Evolutionary conservation across 2,329 filamentous ascomycete genomes (phyloP), one percentile per base, ranked within the genome.

Genomic region (Penicillium sp.): DNA sequence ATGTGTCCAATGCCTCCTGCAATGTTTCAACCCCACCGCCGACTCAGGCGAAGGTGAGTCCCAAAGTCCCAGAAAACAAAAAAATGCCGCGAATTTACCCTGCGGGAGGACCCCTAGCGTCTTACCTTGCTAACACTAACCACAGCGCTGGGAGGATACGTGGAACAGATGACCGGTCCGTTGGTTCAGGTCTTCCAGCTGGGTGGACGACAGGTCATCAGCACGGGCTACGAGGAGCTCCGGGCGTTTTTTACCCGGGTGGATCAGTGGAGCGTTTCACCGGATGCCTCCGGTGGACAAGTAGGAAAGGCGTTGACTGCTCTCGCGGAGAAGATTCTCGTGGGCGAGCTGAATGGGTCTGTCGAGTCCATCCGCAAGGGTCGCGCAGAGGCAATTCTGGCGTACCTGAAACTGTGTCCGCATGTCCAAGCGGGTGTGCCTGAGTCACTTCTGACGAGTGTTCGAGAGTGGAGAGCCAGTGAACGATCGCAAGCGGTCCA

Each of bases 401-500:
- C 62, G 39, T 73, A 67, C 52, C 56, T 68, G 45, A 57, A 55
- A 25, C 43, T 68, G 18, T 25, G 42, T 18, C 33, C 31, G 28
- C 46, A 43, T 56, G 55, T 53, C 37, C 34, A 60, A 27, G 30
- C 25, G 31, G 52, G 29, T 14, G 52, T 54, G 51, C 52, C 54
- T 28, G 53, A 56, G n/a, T 34, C 19, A 3, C 45, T 69, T 40
- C 46, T 51, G 16, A 54, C 59, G 16, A 52, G 46, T 22, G 46
- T 70, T 12, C 57, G 53, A 22, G 50, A 52, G 39, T 76, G 74
- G 74, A 60, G 65, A 39, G 57, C 60, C 14, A 55, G 56, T 35
- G 74, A 76, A 55, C 59, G 73, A 62, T 73, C 72, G 41, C 65
- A 60, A 27, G 58, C 64, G 40, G 62, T 74, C 14, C 67, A 64